Evolutionary conservation across 352 stramenopile species (phyloP).

Genomic region (Pythium aphanidermatum): DNA sequence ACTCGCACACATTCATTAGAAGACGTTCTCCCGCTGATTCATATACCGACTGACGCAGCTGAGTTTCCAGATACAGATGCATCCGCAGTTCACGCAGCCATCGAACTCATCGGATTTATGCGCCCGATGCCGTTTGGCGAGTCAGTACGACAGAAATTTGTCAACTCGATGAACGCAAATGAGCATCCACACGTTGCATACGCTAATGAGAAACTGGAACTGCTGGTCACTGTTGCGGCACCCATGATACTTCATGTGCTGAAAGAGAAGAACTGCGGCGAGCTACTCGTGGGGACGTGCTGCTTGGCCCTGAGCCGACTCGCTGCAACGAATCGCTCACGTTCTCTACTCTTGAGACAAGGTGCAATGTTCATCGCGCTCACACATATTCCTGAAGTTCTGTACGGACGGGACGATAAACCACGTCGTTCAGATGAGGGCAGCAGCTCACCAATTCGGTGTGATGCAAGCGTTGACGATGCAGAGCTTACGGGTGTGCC

Average conservation of each 20-base stretch:
- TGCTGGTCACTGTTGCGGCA: conserved; percentile 41
- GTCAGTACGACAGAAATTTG: conserved; percentile 30
- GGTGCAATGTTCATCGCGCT: conserved; percentile 51
- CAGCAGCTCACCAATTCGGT: conserved; percentile 4
- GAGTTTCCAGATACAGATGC: conserved; percentile 41
- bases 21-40: conserved; percentile 55
- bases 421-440: too few species aligned
- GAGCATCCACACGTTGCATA: conserved; percentile 32
- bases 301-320: conserved; percentile 57
- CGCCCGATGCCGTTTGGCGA: conserved; percentile 58
- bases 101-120: conserved; percentile 57
- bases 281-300: conserved; percentile 38
- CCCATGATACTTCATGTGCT: conserved; percentile 54
- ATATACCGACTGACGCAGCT: conserved; percentile 33
- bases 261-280: conserved; percentile 31
- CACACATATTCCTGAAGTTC: conserved; percentile 48
- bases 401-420: too few species aligned
- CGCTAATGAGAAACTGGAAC: conserved; percentile 32
- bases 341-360: conserved; percentile 37
- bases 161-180: conserved; percentile 10
- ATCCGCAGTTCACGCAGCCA: conserved; percentile 32
- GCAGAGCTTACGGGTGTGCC: conserved; percentile 45
- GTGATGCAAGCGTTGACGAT: conserved; percentile 34
- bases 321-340: conserved; percentile 44
- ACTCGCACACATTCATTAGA: conserved; percentile 59